phyloP scores from a whole-genome alignment of 495 filamentous ascomycete genomes.

The Xylaria flabelliformis region DNA sequence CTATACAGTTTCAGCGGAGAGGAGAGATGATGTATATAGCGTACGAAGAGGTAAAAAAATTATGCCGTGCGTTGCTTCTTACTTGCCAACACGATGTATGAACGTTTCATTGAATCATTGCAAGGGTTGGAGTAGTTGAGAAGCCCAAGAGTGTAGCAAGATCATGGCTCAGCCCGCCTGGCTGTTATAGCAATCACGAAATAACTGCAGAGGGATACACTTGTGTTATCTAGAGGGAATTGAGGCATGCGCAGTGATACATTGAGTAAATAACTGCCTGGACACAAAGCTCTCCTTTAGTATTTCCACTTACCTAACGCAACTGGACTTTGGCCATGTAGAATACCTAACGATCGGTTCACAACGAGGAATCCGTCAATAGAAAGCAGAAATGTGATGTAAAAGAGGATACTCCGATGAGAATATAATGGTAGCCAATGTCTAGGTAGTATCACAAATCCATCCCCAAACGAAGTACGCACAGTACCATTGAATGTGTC shows the following conservation, averaged over 20 bases:
- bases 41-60: background rate
- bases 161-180: background rate
- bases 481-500: background rate
- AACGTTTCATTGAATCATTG: background rate
- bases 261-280: background rate
- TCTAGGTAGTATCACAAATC: constrained; percentile 24
- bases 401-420: background rate
- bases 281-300: background rate
- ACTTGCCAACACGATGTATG: background rate
- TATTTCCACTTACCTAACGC: background rate
- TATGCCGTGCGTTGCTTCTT: background rate
- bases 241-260: background rate
- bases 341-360: background rate
- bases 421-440: background rate
- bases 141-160: background rate
- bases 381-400: background rate
- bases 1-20: background rate
- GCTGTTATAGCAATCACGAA: background rate
- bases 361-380: background rate
- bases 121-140: background rate
- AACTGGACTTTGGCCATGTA: background rate
- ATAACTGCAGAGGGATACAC: background rate
- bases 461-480: constrained; percentile 25
- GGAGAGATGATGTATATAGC: constrained; percentile 14
- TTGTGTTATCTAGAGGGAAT: background rate